These are phyloP conservation scores for Malus domestica DNA, from an alignment of 306 rosid genomes.

Conservation along the genomic window ASM211411v1 NC_041793.1:24455001-24455500, in stretches of 20 bases:
- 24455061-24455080: slow-evolving; percentile 57
- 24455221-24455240: slow-evolving; percentile 39
- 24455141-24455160: not conserved
- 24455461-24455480: slow-evolving; percentile 45
- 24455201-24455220: slow-evolving; percentile 6
- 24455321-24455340: not conserved
- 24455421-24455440: slow-evolving; percentile 19
- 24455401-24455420: not conserved
- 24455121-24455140: not conserved
- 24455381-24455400: not conserved
- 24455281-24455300: slow-evolving; percentile 37
- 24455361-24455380: not conserved
- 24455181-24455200: slow-evolving; percentile 61
- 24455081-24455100: slow-evolving; percentile 49
- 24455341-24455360: not conserved
- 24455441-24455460: slow-evolving; percentile 61
- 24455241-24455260: slow-evolving; percentile 39
- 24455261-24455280: slow-evolving; percentile 46
- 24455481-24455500: slow-evolving; percentile 50
- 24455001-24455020: slow-evolving; percentile 72
- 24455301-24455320: not conserved
- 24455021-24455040: slow-evolving; percentile 77
- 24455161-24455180: slow-evolving; percentile 30
- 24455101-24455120: not conserved
- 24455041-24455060: slow-evolving; percentile 71